A percentile compares a stretch with the other conserved stretches of the same genome.
Evolutionary conservation across 768 basidiomycete species (phyloP).

Genomic region (Cyclocybe aegerita): DNA sequence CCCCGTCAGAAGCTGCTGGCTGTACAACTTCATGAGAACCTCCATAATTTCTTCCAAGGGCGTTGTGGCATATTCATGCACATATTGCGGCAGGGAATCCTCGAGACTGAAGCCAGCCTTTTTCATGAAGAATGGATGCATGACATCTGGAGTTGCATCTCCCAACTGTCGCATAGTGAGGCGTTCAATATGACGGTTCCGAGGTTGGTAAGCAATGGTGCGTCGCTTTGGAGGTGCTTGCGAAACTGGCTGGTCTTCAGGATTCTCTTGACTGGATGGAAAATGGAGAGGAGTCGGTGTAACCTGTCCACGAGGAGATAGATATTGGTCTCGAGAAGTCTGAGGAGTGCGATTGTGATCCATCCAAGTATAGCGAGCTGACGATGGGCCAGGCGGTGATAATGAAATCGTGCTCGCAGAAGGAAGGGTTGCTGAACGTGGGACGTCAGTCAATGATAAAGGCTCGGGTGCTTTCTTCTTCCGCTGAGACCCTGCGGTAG

Average conservation of each 20-base stretch:
- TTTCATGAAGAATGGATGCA: slow-evolving; percentile 87
- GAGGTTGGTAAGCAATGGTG: slow-evolving; percentile 51
- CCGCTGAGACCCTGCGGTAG: slow-evolving; percentile 20
- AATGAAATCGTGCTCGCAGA: slow-evolving; percentile 12
- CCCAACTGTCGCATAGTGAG: slow-evolving; percentile 83
- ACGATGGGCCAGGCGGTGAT: slow-evolving; percentile 24
- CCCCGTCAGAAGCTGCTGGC: slow-evolving; percentile 58
- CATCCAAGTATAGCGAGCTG: slow-evolving; percentile 18
- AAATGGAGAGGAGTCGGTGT: slow-evolving; percentile 10
- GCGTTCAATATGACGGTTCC: slow-evolving; percentile 70
- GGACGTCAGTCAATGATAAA: slow-evolving; percentile 25
- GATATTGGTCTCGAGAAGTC: slow-evolving; percentile 16
- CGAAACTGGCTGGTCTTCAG: slow-evolving; percentile 10
- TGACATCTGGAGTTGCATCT: slow-evolving; percentile 85
- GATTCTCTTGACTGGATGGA: slow-evolving; percentile 14
- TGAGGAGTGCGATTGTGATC: slow-evolving; percentile 17
- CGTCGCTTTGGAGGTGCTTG: slow-evolving; percentile 18
- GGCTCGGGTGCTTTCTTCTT: slow-evolving; percentile 42
- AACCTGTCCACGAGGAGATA: slow-evolving; percentile 8
- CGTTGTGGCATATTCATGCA: slow-evolving; percentile 82
- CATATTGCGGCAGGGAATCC: slow-evolving; percentile 83
- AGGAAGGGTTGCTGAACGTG: slow-evolving; percentile 32
- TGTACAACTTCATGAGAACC: slow-evolving; percentile 72
- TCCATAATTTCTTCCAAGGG: slow-evolving; percentile 87
- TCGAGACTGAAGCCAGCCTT: slow-evolving; percentile 82